These are phyloP conservation scores for Corrigiola litoralis DNA, from an alignment of 179 eudicot genomes.

Conservation along the genomic window DNA sequence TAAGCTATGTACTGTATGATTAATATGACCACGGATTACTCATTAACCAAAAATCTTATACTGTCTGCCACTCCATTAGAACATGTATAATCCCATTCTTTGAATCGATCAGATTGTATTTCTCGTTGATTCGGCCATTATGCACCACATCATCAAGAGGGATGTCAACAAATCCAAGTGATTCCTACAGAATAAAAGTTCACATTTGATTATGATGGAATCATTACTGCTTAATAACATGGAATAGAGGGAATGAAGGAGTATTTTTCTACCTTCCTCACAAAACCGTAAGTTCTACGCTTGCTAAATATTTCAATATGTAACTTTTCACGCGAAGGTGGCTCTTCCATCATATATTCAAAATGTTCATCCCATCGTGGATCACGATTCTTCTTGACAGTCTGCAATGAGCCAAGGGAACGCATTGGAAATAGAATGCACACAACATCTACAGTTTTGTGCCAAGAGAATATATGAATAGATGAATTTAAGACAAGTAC, in stretches of 20 bases:
- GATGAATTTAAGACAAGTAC: too few relatives aligned
- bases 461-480: too few relatives aligned
- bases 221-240: background rate
- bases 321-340: slow-evolving; percentile 64
- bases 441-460: too few relatives aligned
- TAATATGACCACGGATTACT: too few relatives aligned
- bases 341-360: slow-evolving; percentile 71
- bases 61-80: slow-evolving; percentile 62
- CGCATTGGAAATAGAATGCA: background rate
- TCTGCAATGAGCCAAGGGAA: slow-evolving; percentile 29
- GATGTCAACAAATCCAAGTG: slow-evolving; percentile 69
- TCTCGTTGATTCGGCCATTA: slow-evolving; percentile 77
- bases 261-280: slow-evolving; percentile 46
- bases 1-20: background rate
- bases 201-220: background rate
- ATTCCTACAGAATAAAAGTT: slow-evolving; percentile 42
- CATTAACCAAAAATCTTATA: slow-evolving; percentile 14
- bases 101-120: slow-evolving; percentile 68
- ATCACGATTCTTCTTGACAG: slow-evolving; percentile 51
- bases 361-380: slow-evolving; percentile 86
- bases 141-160: slow-evolving; percentile 65
- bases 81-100: slow-evolving; percentile 71
- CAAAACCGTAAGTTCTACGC: slow-evolving; percentile 46
- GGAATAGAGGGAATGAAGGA: background rate
- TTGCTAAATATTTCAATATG: slow-evolving; percentile 69